Conservation (phyloP, 129 eudicot genomes). For the Pseudognaphalium luteoalbum region DNA sequence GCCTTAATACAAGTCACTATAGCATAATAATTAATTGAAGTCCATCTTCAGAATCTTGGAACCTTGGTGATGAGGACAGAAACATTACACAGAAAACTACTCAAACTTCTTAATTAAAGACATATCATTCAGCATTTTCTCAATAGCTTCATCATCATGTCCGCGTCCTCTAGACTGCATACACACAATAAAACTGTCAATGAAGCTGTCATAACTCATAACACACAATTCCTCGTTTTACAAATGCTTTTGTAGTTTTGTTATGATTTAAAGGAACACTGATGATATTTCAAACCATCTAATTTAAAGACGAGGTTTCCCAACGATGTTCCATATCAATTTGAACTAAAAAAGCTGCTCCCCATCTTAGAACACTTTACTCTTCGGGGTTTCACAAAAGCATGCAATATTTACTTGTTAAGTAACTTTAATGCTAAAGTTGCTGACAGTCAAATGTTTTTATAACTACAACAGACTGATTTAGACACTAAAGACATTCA, state of each 20-base stretch:
- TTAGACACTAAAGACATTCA: not conserved
- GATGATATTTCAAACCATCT: not conserved
- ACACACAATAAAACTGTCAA: not conserved
- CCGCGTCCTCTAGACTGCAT: constrained; percentile 82
- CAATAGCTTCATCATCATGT: constrained; percentile 83
- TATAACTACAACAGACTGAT: not conserved
- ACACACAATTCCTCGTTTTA: not conserved
- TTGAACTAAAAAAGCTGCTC: not conserved
- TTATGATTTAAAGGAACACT: not conserved
- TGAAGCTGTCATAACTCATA: not conserved
- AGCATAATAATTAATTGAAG: not conserved
- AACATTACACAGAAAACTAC: constrained; percentile 20
- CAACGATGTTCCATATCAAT: not conserved
- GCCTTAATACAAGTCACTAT: not conserved
- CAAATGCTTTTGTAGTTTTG: not conserved
- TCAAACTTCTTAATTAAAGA: constrained; percentile 88
- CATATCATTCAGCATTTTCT: constrained; percentile 90
- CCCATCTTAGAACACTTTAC: not conserved
- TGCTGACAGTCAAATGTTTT: not conserved
- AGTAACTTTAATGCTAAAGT: not conserved
- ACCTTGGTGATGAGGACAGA: not conserved
- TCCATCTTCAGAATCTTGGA: not conserved
- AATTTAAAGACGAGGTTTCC: not conserved
- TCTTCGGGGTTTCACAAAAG: not conserved
- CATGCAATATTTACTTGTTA: not conserved